phyloP scores from a whole-genome alignment of 805 yeast species.

The Candida taoyuanica region DNA sequence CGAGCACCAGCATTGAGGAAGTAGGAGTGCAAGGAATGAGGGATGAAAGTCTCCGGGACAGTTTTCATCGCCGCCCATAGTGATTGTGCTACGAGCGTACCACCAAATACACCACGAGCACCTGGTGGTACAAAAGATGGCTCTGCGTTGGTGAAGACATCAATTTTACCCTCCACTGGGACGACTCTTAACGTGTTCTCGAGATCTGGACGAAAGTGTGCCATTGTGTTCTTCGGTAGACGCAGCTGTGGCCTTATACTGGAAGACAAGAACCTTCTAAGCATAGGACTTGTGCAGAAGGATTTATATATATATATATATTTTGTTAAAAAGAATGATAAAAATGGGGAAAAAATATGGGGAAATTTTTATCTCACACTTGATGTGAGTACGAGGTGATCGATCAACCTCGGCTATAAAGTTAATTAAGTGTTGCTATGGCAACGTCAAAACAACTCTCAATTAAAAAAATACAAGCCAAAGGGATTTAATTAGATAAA shows the following conservation, averaged over 20 bases:
- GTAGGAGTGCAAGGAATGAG: slow-evolving; percentile 59
- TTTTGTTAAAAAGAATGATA: too few species aligned
- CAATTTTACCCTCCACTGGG: slow-evolving; percentile 7
- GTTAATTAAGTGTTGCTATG: too few species aligned
- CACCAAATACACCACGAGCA: slow-evolving; percentile 69
- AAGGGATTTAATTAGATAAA: too few species aligned
- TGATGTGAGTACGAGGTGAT: too few species aligned
- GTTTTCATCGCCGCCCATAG: slow-evolving; percentile 54
- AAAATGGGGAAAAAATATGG: too few species aligned
- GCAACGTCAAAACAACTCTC: too few species aligned
- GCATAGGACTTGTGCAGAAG: not conserved
- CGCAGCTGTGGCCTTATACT: not conserved
- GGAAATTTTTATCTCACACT: too few species aligned
- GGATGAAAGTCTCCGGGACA: slow-evolving; percentile 42
- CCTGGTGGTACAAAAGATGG: slow-evolving; percentile 39
- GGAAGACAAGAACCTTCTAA: not conserved
- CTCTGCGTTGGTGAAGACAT: slow-evolving; percentile 16
- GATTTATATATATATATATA: slow-evolving; percentile 20
- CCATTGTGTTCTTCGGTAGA: slow-evolving; percentile 9
- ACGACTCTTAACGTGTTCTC: slow-evolving; percentile 16
- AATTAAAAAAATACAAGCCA: too few species aligned
- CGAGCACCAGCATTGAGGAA: slow-evolving; percentile 54
- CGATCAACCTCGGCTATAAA: too few species aligned
- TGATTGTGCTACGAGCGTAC: slow-evolving; percentile 63
- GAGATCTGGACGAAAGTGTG: slow-evolving; percentile 11